Evolutionary conservation across 257 asterid genomes (phyloP).

Genomic region (Primulina huaijiensis): DNA sequence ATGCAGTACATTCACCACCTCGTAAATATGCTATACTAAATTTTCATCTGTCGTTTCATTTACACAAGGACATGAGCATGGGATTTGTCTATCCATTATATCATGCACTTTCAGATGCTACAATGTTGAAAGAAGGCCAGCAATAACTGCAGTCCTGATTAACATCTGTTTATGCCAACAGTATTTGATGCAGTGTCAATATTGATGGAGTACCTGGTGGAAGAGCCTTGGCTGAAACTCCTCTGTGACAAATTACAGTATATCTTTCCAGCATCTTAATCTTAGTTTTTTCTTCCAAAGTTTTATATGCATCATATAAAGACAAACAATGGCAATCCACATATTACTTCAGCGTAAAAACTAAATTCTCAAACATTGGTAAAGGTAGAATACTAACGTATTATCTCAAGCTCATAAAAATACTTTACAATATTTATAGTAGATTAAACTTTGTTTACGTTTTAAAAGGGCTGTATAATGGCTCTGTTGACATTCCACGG

Average conservation of each 20-base stretch:
- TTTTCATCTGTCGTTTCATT: background rate
- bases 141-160: slow-evolving; percentile 24
- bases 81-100: slow-evolving; percentile 15
- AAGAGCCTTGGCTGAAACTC: slow-evolving; percentile 81
- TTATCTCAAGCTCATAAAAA: background rate
- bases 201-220: slow-evolving; percentile 85
- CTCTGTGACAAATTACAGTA: slow-evolving; percentile 73
- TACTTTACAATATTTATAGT: slow-evolving; percentile 7
- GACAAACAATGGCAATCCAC: background rate
- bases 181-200: slow-evolving; percentile 70
- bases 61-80: background rate
- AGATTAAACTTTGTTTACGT: background rate
- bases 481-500: background rate
- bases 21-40: background rate
- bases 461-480: background rate
- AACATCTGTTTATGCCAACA: slow-evolving; percentile 33
- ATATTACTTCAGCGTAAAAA: no score
- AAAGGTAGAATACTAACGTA: background rate
- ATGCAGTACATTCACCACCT: background rate
- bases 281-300: slow-evolving; percentile 5
- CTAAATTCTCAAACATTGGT: background rate
- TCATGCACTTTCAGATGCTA: slow-evolving; percentile 3
- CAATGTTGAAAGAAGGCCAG: background rate
- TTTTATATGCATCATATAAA: background rate
- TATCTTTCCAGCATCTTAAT: slow-evolving; percentile 18